phyloP scores from a whole-genome alignment of 805 yeast genomes.

The Saccharomycopsis schoenii region DNA sequence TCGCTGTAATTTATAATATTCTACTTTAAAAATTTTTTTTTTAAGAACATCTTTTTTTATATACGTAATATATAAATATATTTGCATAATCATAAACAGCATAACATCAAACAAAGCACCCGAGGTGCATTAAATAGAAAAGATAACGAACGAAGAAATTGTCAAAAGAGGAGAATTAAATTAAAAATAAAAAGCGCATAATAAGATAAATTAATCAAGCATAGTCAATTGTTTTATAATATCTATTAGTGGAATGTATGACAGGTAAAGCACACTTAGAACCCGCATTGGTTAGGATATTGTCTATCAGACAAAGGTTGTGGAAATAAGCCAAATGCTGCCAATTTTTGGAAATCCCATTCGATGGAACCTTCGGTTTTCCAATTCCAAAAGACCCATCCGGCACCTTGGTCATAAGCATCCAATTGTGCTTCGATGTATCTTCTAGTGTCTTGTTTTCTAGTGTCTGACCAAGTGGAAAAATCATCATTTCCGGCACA shows the following conservation, averaged over 20 bases:
- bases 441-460: slow-evolving; percentile 37
- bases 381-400: slow-evolving; percentile 67
- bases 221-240: not conserved
- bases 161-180: not conserved
- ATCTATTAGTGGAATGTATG: not conserved
- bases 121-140: not conserved
- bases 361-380: slow-evolving; percentile 57
- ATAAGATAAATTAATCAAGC: not conserved
- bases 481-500: slow-evolving; percentile 34
- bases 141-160: not conserved
- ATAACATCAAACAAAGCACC: not conserved
- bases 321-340: slow-evolving; percentile 46
- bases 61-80: not conserved
- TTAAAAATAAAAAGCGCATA: not conserved
- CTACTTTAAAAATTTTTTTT: too few relatives aligned
- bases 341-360: slow-evolving; percentile 53
- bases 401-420: slow-evolving; percentile 37
- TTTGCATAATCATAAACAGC: not conserved
- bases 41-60: not conserved
- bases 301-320: slow-evolving; percentile 50
- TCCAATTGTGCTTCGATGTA: slow-evolving; percentile 54
- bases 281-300: slow-evolving; percentile 22
- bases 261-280: not conserved
- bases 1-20: too few relatives aligned
- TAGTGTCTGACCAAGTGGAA: slow-evolving; percentile 33